phyloP scores from a whole-genome alignment of 129 eudicot genomes.

The Chrysanthemum lavandulifolium region DNA sequence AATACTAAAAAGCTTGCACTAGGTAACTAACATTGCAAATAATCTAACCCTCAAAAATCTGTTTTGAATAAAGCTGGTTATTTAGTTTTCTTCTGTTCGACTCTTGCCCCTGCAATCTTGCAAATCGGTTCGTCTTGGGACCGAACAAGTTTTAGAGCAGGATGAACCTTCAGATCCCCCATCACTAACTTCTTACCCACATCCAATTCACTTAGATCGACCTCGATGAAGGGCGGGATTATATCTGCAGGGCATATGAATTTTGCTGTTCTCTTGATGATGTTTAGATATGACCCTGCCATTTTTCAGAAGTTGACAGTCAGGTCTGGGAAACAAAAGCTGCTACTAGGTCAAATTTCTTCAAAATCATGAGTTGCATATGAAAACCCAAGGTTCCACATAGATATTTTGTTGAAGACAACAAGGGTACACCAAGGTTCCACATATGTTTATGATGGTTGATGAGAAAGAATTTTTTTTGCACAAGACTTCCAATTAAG shows the following conservation, averaged over 20 bases:
- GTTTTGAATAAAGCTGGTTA: constrained; percentile 5
- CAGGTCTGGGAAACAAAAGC: neutral
- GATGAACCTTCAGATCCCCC: constrained; percentile 93
- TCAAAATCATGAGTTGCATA: neutral
- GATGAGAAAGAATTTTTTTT: too few relatives aligned
- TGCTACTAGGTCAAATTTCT: neutral
- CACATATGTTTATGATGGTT: too few relatives aligned
- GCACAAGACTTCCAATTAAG: too few relatives aligned
- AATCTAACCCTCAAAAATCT: constrained; percentile 11
- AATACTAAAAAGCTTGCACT: constrained; percentile 11
- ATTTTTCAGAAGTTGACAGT: neutral
- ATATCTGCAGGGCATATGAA: constrained; percentile 83
- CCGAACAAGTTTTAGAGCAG: constrained; percentile 61
- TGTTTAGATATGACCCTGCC: constrained; percentile 75
- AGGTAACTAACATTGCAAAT: constrained; percentile 19
- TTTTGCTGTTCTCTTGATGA: constrained; percentile 79
- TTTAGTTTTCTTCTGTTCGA: constrained; percentile 70
- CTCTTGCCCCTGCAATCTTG: constrained; percentile 82
- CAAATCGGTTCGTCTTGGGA: constrained; percentile 57
- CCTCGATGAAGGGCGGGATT: constrained; percentile 87
- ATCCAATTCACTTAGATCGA: constrained; percentile 83
- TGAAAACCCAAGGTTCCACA: neutral
- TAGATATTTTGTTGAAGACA: too few relatives aligned
- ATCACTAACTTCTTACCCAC: constrained; percentile 76
- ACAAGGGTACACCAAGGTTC: too few relatives aligned